Evolutionary conservation across 2,329 filamentous ascomycete genomes (phyloP).

Genomic region (Fusarium sp.): DNA sequence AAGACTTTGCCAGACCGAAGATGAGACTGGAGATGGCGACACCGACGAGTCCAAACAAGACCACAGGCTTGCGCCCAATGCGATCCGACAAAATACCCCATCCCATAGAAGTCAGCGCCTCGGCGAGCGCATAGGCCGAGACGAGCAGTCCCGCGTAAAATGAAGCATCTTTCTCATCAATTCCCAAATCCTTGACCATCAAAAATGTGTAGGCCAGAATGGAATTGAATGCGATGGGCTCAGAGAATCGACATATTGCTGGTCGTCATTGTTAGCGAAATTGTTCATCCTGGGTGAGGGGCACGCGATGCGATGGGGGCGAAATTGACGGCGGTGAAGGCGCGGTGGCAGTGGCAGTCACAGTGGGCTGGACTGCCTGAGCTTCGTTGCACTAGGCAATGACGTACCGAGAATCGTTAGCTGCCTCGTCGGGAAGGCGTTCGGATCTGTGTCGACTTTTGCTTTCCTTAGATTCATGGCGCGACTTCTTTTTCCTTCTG

Average conservation of each 20-base stretch:
- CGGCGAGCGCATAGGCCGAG: slow-evolving; percentile 86
- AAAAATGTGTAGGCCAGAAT: slow-evolving; percentile 90
- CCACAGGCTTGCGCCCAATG: slow-evolving; percentile 74
- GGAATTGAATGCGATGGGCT: slow-evolving; percentile 92
- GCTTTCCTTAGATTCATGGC: slow-evolving; percentile 23
- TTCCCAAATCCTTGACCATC: slow-evolving; percentile 84
- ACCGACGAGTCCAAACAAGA: slow-evolving; percentile 78
- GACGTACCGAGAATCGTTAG: slow-evolving; percentile 28
- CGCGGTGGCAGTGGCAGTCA: background rate
- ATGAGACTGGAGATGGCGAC: slow-evolving; percentile 80
- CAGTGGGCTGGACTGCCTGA: background rate
- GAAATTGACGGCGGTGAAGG: slow-evolving; percentile 7
- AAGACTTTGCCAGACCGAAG: slow-evolving; percentile 83
- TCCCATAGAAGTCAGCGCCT: slow-evolving; percentile 82
- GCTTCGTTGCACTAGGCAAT: background rate
- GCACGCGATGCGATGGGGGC: background rate
- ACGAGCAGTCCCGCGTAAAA: slow-evolving; percentile 88
- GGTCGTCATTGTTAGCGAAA: slow-evolving; percentile 3
- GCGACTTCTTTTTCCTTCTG: background rate
- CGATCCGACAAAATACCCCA: slow-evolving; percentile 66
- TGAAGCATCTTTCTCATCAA: slow-evolving; percentile 75
- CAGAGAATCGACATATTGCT: slow-evolving; percentile 65
- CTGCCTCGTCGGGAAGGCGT: slow-evolving; percentile 30
- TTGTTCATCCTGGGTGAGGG: background rate
- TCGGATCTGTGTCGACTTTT: slow-evolving; percentile 18